Evolutionary conservation across 352 stramenopile genomes (phyloP).

Genomic region (Phytophthora pluvialis): DNA sequence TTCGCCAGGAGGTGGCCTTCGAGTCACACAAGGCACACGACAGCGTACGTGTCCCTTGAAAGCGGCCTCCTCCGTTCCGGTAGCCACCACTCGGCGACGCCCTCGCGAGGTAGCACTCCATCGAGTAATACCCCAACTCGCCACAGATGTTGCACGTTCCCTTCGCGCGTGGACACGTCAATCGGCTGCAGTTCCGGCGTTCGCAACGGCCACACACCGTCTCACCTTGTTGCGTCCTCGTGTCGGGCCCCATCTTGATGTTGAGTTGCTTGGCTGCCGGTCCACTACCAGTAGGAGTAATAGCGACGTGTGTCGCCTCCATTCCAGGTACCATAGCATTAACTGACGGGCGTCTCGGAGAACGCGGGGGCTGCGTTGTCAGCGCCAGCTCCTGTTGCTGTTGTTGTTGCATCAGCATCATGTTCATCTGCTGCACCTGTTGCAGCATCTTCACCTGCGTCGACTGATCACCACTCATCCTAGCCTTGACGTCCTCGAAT

Average conservation of each 20-base stretch:
- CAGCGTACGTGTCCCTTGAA: neutral
- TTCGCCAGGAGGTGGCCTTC: neutral
- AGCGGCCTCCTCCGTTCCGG: neutral
- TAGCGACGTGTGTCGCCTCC: too few species aligned
- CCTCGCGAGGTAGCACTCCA: neutral
- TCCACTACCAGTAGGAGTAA: too few species aligned
- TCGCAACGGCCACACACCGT: conserved; percentile 1
- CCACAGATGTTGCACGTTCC: neutral
- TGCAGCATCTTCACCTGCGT: neutral
- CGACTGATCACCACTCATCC: neutral
- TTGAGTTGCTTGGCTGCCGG: neutral
- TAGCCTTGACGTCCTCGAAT: neutral
- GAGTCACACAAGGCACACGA: neutral
- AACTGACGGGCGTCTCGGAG: neutral
- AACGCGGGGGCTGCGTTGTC: neutral
- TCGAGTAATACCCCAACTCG: neutral
- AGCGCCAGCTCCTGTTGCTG: neutral
- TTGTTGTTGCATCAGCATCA: neutral
- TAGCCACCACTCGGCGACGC: neutral
- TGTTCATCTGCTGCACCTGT: conserved; percentile 2
- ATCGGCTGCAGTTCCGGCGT: neutral
- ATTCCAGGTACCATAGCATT: too few species aligned
- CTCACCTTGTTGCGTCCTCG: neutral
- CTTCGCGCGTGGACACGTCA: neutral
- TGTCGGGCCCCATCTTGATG: neutral